A percentile compares a stretch with the other conserved stretches of the same genome.
phyloP scores from a whole-genome alignment of 441 rosid genomes.

The Populus trichocarpa region DNA sequence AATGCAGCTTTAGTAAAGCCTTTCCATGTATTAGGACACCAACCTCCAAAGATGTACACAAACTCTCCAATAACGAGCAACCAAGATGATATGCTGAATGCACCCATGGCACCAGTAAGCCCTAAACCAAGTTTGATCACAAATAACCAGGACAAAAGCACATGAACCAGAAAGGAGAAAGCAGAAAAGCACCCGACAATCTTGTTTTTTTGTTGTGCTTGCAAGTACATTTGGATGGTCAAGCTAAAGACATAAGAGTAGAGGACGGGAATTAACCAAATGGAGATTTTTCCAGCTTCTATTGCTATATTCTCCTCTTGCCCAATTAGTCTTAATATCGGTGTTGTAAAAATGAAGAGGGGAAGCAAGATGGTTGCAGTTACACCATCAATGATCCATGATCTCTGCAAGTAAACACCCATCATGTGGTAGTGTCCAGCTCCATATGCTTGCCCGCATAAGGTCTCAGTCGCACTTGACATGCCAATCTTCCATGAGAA shows the following conservation, averaged over 20 bases:
- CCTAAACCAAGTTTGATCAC: constrained; percentile 46
- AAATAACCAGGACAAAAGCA: constrained; percentile 52
- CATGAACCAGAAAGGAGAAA: constrained; percentile 34
- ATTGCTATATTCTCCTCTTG: constrained; percentile 45
- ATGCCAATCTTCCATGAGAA: constrained; percentile 49
- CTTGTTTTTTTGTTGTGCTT: constrained; percentile 56
- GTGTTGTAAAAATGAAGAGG: constrained; percentile 39
- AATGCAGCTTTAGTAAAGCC: constrained; percentile 58
- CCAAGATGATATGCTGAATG: constrained; percentile 48
- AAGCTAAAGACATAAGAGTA: constrained; percentile 33
- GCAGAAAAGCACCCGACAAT: constrained; percentile 45
- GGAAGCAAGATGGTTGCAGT: constrained; percentile 49
- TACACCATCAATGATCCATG: constrained; percentile 47
- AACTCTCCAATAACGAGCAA: constrained; percentile 38
- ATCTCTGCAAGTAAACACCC: constrained; percentile 78
- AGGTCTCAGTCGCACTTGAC: constrained; percentile 83
- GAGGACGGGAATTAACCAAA: constrained; percentile 57
- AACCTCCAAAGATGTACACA: constrained; percentile 55
- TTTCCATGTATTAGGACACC: constrained; percentile 69
- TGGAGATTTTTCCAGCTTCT: constrained; percentile 40
- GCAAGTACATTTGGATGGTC: constrained; percentile 62
- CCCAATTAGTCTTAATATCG: constrained; percentile 46
- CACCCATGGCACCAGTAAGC: constrained; percentile 56
- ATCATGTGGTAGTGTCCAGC: constrained; percentile 72
- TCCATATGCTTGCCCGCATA: constrained; percentile 92